Base-by-base conservation (phyloP, 208 protist genomes). In the Novymonas esmeraldas region DNA sequence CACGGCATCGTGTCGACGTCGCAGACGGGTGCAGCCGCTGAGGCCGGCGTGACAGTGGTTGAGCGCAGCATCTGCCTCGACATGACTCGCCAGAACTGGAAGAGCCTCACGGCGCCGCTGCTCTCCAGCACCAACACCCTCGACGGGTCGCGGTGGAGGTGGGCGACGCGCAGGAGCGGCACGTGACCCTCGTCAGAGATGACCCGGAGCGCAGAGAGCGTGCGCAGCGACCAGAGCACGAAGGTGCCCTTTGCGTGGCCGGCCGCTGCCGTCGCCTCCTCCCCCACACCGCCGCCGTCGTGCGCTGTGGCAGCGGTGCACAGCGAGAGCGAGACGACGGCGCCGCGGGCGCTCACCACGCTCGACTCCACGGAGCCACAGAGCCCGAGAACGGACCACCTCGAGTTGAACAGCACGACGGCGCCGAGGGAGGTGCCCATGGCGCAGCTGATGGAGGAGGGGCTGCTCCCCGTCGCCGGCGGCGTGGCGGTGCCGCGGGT, bases 341-440 rank as follows among this genome's bases (percentile, higher is more conserved):
- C 70, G 54, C 61, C 73, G 26, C 70, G 75, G 14, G 73, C 57
- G 20, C 72, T 67, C 13, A 82, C 81, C 16, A 76, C 62, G 11
- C 74, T 79, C 2, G 58, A 34, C 24, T 70, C 56, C 9, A 54
- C 61, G 2, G 52, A 45, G 20, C 63, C 66, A 28, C 78, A 79
- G 13, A 73, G 16, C 0, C 70, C 70, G 0, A 72, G 29, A 11
- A 70, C 39, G 3, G 24, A 31, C 64, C 76, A 81, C 16, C 64
- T 63, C 29, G 36, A 55, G 51, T 88, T 63, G 39, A 87, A 82
- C 28, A 95, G 79, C 6, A 88, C 56, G 2, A 93, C 70, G 33
- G 76, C 69, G 18, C 90, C 84, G 34, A 85, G 69, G 4, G 77
- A 79, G 2, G 87, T 95, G 31, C 90, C 90, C 28, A 95, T 52